A percentile compares a stretch with the other conserved stretches of the same genome.
These are phyloP conservation scores for Papilionanthe hybrid DNA, from an alignment of 116 monocot species.

Conservation along the genomic window DNA sequence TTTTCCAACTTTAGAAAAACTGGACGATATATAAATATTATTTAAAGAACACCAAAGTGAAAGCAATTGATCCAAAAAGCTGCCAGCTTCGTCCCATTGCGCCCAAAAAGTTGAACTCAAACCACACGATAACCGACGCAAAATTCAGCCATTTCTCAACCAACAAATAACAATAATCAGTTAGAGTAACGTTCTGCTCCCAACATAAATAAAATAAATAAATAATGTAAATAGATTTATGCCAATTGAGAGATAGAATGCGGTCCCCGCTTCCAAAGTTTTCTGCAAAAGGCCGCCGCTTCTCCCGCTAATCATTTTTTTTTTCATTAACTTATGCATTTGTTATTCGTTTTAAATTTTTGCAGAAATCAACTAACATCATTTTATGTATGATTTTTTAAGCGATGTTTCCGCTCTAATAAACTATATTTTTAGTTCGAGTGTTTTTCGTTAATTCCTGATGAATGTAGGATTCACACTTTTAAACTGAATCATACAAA, in stretches of 20 bases:
- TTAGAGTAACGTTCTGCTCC: neutral
- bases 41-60: neutral
- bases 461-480: neutral
- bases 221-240: too few relatives aligned
- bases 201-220: neutral
- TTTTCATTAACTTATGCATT: too few relatives aligned
- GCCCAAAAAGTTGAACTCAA: neutral
- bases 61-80: constrained; percentile 6
- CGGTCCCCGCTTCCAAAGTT: neutral
- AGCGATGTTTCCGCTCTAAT: too few relatives aligned
- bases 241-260: neutral
- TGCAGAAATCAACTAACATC: too few relatives aligned
- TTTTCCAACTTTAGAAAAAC: neutral
- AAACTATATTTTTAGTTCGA: too few relatives aligned
- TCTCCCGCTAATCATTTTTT: too few relatives aligned
- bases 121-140: neutral
- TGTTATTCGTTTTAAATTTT: too few relatives aligned
- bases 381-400: too few relatives aligned
- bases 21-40: neutral
- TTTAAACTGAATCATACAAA: neutral
- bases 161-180: neutral
- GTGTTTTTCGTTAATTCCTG: too few relatives aligned
- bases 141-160: neutral
- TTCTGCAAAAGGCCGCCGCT: too few relatives aligned
- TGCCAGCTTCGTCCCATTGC: constrained; percentile 1